These are phyloP conservation scores for Suhomyces panamericanus DNA, from an alignment of 1,139 yeast genomes.

Conservation along the genomic window DNA sequence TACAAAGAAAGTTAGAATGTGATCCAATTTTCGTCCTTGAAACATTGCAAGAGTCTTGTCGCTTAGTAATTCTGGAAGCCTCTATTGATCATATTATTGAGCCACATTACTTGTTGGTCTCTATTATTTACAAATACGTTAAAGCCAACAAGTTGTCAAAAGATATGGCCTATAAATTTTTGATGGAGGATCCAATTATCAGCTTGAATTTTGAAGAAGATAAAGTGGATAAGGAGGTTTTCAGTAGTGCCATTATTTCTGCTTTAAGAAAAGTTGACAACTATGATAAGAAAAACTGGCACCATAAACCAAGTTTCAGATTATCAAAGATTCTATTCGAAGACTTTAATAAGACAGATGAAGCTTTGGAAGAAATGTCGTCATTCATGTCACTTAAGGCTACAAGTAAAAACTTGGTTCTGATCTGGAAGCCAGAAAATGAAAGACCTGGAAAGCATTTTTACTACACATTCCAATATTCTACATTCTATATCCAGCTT, in stretches of 20 bases:
- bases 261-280: slow-evolving; percentile 41
- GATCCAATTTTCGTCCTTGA: slow-evolving; percentile 34
- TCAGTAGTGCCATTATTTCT: slow-evolving; percentile 25
- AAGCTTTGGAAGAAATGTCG: slow-evolving; percentile 66
- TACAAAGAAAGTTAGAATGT: slow-evolving; percentile 49
- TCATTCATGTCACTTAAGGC: slow-evolving; percentile 65
- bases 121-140: slow-evolving; percentile 59
- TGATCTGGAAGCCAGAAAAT: slow-evolving; percentile 89
- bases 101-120: slow-evolving; percentile 68
- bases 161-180: slow-evolving; percentile 35
- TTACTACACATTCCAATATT: slow-evolving; percentile 70
- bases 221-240: slow-evolving; percentile 6
- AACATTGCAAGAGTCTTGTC: slow-evolving; percentile 42
- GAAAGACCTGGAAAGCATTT: slow-evolving; percentile 96
- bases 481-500: slow-evolving; percentile 60
- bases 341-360: slow-evolving; percentile 50
- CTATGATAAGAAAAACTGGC: slow-evolving; percentile 86
- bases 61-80: slow-evolving; percentile 38
- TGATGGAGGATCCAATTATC: slow-evolving; percentile 39
- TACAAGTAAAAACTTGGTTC: slow-evolving; percentile 69
- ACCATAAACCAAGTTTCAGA: slow-evolving; percentile 78
- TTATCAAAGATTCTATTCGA: slow-evolving; percentile 64
- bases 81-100: slow-evolving; percentile 63
- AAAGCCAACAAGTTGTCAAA: slow-evolving; percentile 33
- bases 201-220: slow-evolving; percentile 4